Base-by-base conservation (phyloP, 2,329 filamentous ascomycete genomes). In the Neopestalotiopsis rosae region DNA sequence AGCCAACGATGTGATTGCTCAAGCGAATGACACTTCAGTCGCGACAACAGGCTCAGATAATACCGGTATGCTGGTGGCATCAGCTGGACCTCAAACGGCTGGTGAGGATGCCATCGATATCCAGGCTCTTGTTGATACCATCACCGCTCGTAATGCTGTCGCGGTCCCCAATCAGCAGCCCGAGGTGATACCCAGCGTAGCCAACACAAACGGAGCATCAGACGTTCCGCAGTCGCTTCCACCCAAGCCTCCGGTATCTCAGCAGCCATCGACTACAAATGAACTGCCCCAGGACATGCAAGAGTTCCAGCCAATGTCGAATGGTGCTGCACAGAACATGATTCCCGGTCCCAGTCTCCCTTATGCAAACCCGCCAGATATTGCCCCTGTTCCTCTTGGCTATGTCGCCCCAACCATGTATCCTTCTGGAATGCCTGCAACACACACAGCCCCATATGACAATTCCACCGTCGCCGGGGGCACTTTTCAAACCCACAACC, bases 211-310 rank as follows among this genome's bases (percentile, higher is more conserved):
- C 76, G 68, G 70, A 69, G 66, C 67, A 77, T 68, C 71, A 69
- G 61, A 75, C 71, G 71, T 61, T 66, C 66, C 67, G 38, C 52
- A 72, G 32, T 71, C 85, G 75, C 79, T 88, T 69, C 86, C 85
- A 74, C 78, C 84, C 67, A 82, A 82, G 74, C 84, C 84, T 64
- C 83, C 83, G 62, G 72, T 80, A 69, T 79, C 82, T 34, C 79
- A 83, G 70, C 76, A 78, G 69, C 73, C 75, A 67, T 72, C 79
- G 71, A 79, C 81, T 69, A 75, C 79, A 69, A 80, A 82, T 70
- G 59, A 69, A 58, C 71, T 65, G 76, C 73, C 72, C 64, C 69
- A 76, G 59, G 74, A 75, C 63, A 68, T 69, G 40, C 67, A 69
- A 34, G 65, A 75, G 56, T 80, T 81, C 59, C 80, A 81, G 68